Evolutionary conservation across 164 flowering plant genomes (phyloP).

Genomic region (Annona squamosa): DNA sequence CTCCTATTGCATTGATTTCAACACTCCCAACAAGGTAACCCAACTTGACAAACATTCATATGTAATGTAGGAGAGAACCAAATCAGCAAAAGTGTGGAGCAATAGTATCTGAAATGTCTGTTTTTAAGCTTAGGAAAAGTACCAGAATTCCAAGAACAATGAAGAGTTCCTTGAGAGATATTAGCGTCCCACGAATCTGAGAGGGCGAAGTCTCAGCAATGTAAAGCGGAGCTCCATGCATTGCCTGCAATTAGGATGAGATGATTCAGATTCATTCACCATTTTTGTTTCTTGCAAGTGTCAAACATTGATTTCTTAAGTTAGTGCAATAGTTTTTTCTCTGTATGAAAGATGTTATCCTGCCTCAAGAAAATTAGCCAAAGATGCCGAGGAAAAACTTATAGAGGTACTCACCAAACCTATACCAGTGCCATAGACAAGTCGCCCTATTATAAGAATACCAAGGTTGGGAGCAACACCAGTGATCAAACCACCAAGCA

Average conservation of each 20-base stretch:
- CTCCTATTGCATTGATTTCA: constrained; percentile 63
- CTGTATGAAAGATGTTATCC: neutral
- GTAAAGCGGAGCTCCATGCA: constrained; percentile 98
- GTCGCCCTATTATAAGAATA: constrained; percentile 66
- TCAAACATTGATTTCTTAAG: neutral
- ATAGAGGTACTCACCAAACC: constrained; percentile 63
- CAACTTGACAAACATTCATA: constrained; percentile 37
- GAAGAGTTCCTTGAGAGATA: constrained; percentile 83
- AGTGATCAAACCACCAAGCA: constrained; percentile 55
- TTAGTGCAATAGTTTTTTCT: neutral
- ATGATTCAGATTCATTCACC: neutral
- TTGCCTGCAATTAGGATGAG: constrained; percentile 50
- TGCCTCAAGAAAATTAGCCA: neutral
- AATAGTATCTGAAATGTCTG: neutral
- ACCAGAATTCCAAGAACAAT: constrained; percentile 95
- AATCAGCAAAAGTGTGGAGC: neutral
- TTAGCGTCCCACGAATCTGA: constrained; percentile 85
- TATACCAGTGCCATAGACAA: constrained; percentile 85
- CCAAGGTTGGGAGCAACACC: constrained; percentile 63
- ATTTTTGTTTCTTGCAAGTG: neutral
- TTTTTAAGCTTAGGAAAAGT: constrained; percentile 8
- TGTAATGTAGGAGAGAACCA: neutral
- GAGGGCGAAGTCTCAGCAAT: constrained; percentile 94
- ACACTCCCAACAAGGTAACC: constrained; percentile 86
- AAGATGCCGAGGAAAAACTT: neutral